Conservation (phyloP, 2,329 filamentous ascomycete genomes). For the Exophiala sp. region DNA sequence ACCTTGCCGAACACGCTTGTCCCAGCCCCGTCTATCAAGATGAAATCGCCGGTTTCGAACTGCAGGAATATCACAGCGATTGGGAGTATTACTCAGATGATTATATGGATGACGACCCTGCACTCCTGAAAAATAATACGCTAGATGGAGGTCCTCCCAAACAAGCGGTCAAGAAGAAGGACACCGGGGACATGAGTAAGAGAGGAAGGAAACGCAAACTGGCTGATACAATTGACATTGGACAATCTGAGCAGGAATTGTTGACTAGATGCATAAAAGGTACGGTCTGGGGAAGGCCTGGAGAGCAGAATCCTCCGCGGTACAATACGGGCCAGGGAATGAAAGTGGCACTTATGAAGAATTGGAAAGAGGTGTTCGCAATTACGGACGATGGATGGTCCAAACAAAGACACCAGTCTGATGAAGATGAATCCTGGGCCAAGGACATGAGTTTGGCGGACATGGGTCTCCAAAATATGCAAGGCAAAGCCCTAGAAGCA, state of each 20-base stretch:
- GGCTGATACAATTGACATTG: conserved; percentile 19
- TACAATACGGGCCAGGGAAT: conserved; percentile 41
- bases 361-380: conserved; percentile 45
- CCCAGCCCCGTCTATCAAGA: conserved; percentile 40
- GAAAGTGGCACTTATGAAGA: conserved; percentile 43
- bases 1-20: conserved; percentile 41
- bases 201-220: conserved; percentile 29
- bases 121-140: conserved; percentile 26
- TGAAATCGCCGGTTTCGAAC: conserved; percentile 37
- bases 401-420: neutral
- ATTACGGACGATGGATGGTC: conserved; percentile 20
- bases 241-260: conserved; percentile 19
- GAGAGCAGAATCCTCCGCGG: conserved; percentile 30
- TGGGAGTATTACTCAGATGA: conserved; percentile 47
- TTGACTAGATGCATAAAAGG: conserved; percentile 34
- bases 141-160: conserved; percentile 9
- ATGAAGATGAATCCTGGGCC: conserved; percentile 28
- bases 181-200: conserved; percentile 9
- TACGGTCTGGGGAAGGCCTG: conserved; percentile 38
- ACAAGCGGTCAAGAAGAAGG: conserved; percentile 14
- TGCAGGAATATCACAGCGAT: conserved; percentile 41
- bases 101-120: conserved; percentile 44
- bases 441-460: conserved; percentile 29
- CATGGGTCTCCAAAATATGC: conserved; percentile 25
- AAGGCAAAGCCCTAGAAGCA: conserved; percentile 3